phyloP scores from a whole-genome alignment of 768 basidiomycete genomes.

The Kwoniella dejecticola region DNA sequence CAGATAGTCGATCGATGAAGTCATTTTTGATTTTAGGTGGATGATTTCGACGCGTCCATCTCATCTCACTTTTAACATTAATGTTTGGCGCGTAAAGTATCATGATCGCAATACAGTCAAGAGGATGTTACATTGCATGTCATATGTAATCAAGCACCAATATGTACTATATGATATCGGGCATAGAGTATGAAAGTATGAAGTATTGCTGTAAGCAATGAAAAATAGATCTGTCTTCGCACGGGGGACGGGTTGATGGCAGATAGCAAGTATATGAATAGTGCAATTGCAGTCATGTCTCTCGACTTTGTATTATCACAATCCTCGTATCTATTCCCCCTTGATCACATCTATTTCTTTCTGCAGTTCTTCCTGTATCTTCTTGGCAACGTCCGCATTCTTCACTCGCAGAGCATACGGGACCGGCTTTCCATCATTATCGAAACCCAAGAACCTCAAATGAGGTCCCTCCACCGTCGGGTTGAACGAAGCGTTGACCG shows the following conservation, averaged over 20 bases:
- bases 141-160: no score
- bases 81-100: no score
- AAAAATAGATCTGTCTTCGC: no score
- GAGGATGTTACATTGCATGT: no score
- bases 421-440: conserved; percentile 38
- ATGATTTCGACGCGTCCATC: not conserved
- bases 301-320: no score
- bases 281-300: no score
- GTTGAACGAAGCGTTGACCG: conserved; percentile 24
- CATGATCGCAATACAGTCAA: no score
- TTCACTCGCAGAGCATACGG: conserved; percentile 38
- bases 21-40: not conserved
- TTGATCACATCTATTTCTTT: conserved; percentile 58
- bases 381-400: conserved; percentile 28
- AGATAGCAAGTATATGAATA: no score
- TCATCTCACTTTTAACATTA: not conserved
- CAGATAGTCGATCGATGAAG: not conserved
- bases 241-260: no score
- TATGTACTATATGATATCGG: no score
- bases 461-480: conserved; percentile 26
- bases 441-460: conserved; percentile 46
- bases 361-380: conserved; percentile 55
- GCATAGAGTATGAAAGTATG: no score
- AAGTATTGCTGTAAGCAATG: no score
- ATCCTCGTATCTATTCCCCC: not conserved